These are phyloP conservation scores for Trichoderma brevicompactum DNA, from an alignment of 2,329 filamentous ascomycete species.

Conservation along the genomic window DNA sequence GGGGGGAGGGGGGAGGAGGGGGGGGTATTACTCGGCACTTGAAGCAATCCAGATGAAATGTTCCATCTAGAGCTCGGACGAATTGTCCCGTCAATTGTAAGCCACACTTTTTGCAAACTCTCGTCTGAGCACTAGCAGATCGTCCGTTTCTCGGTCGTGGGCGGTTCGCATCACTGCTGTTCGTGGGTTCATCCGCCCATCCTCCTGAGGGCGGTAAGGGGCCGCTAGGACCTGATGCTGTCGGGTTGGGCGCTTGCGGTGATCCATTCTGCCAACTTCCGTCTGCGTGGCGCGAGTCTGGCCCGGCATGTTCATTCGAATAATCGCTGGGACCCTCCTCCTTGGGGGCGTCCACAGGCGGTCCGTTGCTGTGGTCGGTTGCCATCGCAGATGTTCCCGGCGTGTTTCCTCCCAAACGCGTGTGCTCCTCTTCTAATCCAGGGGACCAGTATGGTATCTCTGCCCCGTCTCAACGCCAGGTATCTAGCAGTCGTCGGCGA, in stretches of 20 bases:
- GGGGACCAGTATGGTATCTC: constrained; percentile 32
- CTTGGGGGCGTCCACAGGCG: constrained; percentile 46
- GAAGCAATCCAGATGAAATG: constrained; percentile 97
- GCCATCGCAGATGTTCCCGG: constrained; percentile 46
- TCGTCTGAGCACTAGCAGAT: constrained; percentile 62
- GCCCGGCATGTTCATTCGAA: constrained; percentile 37
- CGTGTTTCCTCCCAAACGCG: constrained; percentile 29
- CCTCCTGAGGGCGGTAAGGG: constrained; percentile 39
- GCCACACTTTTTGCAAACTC: constrained; percentile 84
- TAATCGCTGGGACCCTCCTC: constrained; percentile 39
- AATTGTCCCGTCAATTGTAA: constrained; percentile 92
- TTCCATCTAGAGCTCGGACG: constrained; percentile 88
- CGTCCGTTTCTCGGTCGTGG: constrained; percentile 59
- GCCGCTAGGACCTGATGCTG: constrained; percentile 43
- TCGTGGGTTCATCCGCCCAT: constrained; percentile 52
- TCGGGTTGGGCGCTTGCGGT: constrained; percentile 43
- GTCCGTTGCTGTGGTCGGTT: constrained; percentile 52
- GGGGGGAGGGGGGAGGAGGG: not conserved
- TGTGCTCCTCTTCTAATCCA: constrained; percentile 35
- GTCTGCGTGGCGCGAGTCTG: constrained; percentile 43
- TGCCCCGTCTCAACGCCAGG: constrained; percentile 40
- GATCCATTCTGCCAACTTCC: constrained; percentile 46
- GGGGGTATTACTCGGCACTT: constrained; percentile 77
- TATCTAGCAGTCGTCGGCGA: constrained; percentile 41
- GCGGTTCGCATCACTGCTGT: constrained; percentile 61